Percentiles rank a stretch among this genome's conserved stretches.
Evolutionary conservation across 2,329 filamentous ascomycete genomes (phyloP).

Genomic region (Zymoseptoria brevis): DNA sequence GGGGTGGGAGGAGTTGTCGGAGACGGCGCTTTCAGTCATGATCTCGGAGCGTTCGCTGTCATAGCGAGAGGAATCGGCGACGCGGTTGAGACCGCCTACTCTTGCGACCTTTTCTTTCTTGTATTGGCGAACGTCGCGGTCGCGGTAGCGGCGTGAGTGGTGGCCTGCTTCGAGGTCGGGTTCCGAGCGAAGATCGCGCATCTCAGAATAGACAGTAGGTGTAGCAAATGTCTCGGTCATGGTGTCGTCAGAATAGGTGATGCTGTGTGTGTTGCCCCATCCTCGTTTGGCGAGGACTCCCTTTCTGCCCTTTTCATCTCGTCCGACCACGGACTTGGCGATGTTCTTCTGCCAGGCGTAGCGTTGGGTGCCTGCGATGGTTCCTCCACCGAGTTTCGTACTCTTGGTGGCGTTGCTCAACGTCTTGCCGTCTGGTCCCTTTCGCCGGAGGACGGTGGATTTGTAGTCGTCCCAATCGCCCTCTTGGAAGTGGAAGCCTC

Average conservation of each 20-base stretch:
- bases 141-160: constrained; percentile 46
- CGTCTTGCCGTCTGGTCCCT: constrained; percentile 80
- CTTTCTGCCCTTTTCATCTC: constrained; percentile 38
- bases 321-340: constrained; percentile 35
- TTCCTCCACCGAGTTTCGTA: constrained; percentile 77
- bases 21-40: constrained; percentile 32
- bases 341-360: constrained; percentile 33
- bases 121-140: constrained; percentile 67
- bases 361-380: constrained; percentile 60
- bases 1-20: constrained; percentile 41
- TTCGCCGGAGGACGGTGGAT: constrained; percentile 79
- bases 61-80: constrained; percentile 70
- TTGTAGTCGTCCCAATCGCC: constrained; percentile 99
- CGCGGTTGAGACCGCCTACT: constrained; percentile 81
- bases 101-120: constrained; percentile 77
- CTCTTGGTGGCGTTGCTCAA: constrained; percentile 73
- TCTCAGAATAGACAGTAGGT: constrained; percentile 24
- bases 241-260: constrained; percentile 37
- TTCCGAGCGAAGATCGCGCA: constrained; percentile 26
- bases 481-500: constrained; percentile 78
- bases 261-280: constrained; percentile 36
- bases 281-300: constrained; percentile 31
- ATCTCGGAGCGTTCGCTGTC: constrained; percentile 60
- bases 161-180: constrained; percentile 18
- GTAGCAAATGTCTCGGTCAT: constrained; percentile 29